Evolutionary conservation across 768 basidiomycete species (phyloP).

Genomic region (Serendipita sp.): DNA sequence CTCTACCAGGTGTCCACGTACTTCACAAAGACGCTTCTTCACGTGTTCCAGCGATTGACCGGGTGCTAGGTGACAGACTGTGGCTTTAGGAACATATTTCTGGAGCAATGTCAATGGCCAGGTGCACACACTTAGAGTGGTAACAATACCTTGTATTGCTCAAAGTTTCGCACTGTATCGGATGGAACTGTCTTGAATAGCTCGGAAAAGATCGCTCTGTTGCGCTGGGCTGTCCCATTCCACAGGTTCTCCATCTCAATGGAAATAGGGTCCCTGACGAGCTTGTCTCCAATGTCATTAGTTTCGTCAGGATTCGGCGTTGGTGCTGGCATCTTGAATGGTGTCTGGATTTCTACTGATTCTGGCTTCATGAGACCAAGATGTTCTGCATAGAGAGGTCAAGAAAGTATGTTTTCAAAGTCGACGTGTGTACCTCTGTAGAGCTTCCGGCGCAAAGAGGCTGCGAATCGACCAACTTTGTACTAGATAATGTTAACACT

Average conservation of each 20-base stretch:
- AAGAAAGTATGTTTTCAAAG: not conserved
- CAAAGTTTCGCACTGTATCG: slow-evolving; percentile 66
- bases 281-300: slow-evolving; percentile 34
- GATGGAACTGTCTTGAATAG: slow-evolving; percentile 77
- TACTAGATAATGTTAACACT: slow-evolving; percentile 21
- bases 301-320: slow-evolving; percentile 52
- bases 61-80: slow-evolving; percentile 67
- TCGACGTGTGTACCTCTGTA: slow-evolving; percentile 44
- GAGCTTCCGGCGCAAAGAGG: slow-evolving; percentile 65
- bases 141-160: slow-evolving; percentile 46
- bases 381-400: slow-evolving; percentile 39
- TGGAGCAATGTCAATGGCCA: slow-evolving; percentile 18
- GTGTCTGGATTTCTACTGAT: slow-evolving; percentile 22
- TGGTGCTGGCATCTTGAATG: slow-evolving; percentile 72
- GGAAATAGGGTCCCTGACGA: slow-evolving; percentile 65
- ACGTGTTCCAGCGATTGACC: slow-evolving; percentile 47
- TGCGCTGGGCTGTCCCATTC: slow-evolving; percentile 56
- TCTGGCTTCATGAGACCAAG: slow-evolving; percentile 64
- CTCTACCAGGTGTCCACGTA: slow-evolving; percentile 24
- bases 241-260: slow-evolving; percentile 41
- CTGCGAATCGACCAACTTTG: slow-evolving; percentile 63
- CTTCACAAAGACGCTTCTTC: slow-evolving; percentile 52
- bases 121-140: too few relatives aligned
- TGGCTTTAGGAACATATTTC: slow-evolving; percentile 54
- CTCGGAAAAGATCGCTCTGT: slow-evolving; percentile 74